Evolutionary conservation across 2,329 filamentous ascomycete genomes (phyloP), one percentile per base, ranked within the genome.

Genomic region (Magnaporthiopsis poae): DNA sequence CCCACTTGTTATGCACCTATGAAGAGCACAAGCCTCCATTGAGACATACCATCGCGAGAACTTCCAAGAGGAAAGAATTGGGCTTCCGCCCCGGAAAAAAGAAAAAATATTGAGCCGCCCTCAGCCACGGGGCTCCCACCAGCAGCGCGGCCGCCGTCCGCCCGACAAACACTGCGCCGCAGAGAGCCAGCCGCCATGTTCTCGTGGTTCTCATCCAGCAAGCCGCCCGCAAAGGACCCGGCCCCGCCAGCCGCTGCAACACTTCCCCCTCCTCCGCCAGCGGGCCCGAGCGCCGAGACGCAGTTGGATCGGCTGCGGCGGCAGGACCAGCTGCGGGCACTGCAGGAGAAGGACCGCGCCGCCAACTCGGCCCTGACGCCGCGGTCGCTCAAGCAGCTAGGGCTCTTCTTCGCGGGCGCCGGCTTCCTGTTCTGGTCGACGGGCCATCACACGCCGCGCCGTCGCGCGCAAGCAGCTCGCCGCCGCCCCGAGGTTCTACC

Each of bases 361-460:
- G 56, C 59, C 52, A 35, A 61, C 33, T 60, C 69, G 36, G n/a
- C 78, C 65, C 71, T 80, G 64, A 80, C 80, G 21, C 74, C 77
- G 64, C 84, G 86, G 72, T 84, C 81, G 60, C 74, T 84, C 64
- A 83, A 83, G 66, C 88, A 92, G 75, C 77, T 91, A 18, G 82
- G 86, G 31, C 77, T 96, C 68, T 89, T 95, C 76, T 81, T 88
- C 71, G 87, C 88, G 68, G 94, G 94, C 60, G 83, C 90, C 13
- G 82, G 86, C 66, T 96, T 96, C 78, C 84, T 96, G 70, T 80
- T 85, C 29, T 81, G 92, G 69, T 91, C 92, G 0, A 80, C 90
- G 1, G 1, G 74, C 88, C 66, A 80, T 96, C 36, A 90, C 91
- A 1, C 84, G 89, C 36, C 87, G 93, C 64, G 83, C 91, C 11